phyloP scores from a whole-genome alignment of 2,329 filamentous ascomycete species.

The Neonectria punicea region DNA sequence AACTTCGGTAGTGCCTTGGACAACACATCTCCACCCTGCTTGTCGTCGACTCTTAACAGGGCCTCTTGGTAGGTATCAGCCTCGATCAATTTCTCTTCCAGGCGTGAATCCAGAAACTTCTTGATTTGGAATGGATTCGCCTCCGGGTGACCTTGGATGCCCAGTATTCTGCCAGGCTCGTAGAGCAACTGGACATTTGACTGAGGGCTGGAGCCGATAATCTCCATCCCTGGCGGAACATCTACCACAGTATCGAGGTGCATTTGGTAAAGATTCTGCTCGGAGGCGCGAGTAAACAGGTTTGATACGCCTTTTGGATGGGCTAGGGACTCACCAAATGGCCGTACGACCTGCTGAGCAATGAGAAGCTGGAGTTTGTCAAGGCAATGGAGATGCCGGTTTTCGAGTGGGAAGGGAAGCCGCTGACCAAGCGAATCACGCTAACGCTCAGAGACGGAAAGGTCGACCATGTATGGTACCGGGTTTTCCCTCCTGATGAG shows the following conservation, averaged over 20 bases:
- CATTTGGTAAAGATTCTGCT: constrained; percentile 1
- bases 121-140: constrained; percentile 8
- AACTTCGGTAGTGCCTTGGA: constrained; percentile 3
- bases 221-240: background rate
- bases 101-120: background rate
- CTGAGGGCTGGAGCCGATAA: background rate
- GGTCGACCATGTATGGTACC: no score
- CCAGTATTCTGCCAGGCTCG: constrained; percentile 1
- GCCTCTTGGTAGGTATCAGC: background rate
- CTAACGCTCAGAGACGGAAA: no score
- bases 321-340: background rate
- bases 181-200: constrained; percentile 5
- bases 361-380: no score
- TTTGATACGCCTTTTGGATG: background rate
- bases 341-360: no score
- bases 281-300: background rate
- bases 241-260: background rate
- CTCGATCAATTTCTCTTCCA: background rate
- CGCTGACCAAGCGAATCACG: no score
- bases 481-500: no score
- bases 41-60: background rate
- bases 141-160: constrained; percentile 11
- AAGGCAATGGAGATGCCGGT: no score
- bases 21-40: constrained; percentile 4
- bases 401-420: no score